A percentile compares a stretch with the other conserved stretches of the same genome.
phyloP scores from a whole-genome alignment of 2,329 filamentous ascomycete species.

The Penicillium hordei region DNA sequence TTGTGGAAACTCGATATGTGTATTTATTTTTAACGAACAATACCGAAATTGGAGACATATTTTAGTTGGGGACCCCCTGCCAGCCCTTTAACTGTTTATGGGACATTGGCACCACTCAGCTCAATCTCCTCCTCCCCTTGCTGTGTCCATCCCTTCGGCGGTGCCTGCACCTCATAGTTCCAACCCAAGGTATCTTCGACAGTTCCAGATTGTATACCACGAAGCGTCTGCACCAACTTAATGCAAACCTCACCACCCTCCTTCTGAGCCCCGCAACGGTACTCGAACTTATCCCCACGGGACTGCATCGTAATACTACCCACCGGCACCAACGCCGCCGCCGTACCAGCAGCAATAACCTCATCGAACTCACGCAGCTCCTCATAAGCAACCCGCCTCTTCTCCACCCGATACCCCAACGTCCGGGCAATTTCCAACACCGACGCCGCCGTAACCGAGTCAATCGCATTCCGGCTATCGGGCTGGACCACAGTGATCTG shows the following conservation, averaged over 20 bases:
- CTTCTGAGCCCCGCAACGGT: conserved; percentile 45
- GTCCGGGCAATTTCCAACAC: conserved; percentile 70
- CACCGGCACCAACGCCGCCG: conserved; percentile 87
- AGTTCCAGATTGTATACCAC: conserved; percentile 83
- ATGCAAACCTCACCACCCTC: conserved; percentile 66
- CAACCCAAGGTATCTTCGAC: conserved; percentile 75
- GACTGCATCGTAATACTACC: conserved; percentile 78
- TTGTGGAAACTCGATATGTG: neutral
- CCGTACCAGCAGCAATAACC: conserved; percentile 88
- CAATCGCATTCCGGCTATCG: conserved; percentile 82
- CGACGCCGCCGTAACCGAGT: conserved; percentile 79
- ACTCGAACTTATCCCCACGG: conserved; percentile 56
- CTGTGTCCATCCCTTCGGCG: conserved; percentile 34
- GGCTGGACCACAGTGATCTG: conserved; percentile 77
- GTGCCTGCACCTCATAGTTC: conserved; percentile 50
- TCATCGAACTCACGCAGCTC: conserved; percentile 67
- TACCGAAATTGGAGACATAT: no score
- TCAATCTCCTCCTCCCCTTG: conserved; percentile 20
- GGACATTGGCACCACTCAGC: conserved; percentile 28
- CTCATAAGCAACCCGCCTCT: conserved; percentile 61
- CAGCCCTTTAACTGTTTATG: conserved; percentile 14
- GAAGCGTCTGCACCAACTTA: conserved; percentile 71
- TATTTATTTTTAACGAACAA: neutral
- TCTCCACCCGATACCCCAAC: conserved; percentile 83
- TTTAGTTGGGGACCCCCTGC: neutral